Evolutionary conservation across 1,284 basidiomycete species (phyloP).

Genomic region (Ustilago loliicola): DNA sequence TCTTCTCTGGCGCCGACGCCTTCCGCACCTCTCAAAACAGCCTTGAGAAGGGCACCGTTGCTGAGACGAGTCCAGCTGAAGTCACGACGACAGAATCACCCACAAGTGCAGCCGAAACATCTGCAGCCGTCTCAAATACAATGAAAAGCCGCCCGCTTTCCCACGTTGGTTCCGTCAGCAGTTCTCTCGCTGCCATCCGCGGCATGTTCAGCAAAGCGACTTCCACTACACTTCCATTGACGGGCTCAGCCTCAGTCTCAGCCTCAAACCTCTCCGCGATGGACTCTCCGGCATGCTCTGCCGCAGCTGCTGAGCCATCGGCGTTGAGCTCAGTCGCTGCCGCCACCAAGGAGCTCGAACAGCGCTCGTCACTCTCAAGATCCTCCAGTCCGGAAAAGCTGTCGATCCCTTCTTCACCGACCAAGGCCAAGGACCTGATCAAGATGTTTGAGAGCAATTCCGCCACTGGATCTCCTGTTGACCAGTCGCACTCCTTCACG

Average conservation of each 20-base stretch:
- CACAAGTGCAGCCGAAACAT: neutral
- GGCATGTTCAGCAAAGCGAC: slow-evolving; percentile 40
- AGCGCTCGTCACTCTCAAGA: slow-evolving; percentile 25
- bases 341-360: slow-evolving; percentile 25
- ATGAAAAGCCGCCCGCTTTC: slow-evolving; percentile 30
- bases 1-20: slow-evolving; percentile 39
- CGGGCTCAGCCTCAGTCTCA: neutral
- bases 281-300: slow-evolving; percentile 12
- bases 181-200: slow-evolving; percentile 36
- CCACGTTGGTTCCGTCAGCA: slow-evolving; percentile 29
- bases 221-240: slow-evolving; percentile 9
- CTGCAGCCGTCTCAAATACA: slow-evolving; percentile 7
- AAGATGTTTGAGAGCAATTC: slow-evolving; percentile 56
- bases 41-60: slow-evolving; percentile 28
- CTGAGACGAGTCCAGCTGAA: slow-evolving; percentile 5
- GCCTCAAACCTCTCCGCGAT: neutral
- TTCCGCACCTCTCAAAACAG: slow-evolving; percentile 27
- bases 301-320: neutral
- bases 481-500: slow-evolving; percentile 26
- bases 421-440: slow-evolving; percentile 60
- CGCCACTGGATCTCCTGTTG: slow-evolving; percentile 30
- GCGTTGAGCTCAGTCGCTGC: slow-evolving; percentile 26
- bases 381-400: slow-evolving; percentile 37
- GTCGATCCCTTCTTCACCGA: slow-evolving; percentile 48
- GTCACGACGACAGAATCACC: neutral